Evolutionary conservation across 75 land plant genomes (phyloP), one percentile per base, ranked within the genome.

Genomic region (Larix kaempferi): DNA sequence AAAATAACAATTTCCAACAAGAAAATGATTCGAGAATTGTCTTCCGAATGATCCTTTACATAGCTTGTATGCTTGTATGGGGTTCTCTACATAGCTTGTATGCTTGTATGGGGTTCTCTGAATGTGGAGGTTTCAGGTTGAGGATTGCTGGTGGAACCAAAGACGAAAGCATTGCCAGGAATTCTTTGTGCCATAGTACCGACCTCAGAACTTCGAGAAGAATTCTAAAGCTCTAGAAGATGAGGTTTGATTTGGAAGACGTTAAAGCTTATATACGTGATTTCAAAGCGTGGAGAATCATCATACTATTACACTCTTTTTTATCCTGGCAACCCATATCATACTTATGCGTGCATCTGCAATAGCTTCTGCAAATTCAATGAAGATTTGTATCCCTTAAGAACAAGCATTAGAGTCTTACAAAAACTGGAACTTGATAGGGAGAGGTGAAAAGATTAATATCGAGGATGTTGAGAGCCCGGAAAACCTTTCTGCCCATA

Each of bases 401-500:
- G 37, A 22, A 6, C 52, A 17, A 7, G 55, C 21, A n/a, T 75
- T 15, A n/a, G 54, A 23, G 56, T 58, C 26, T 7, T 23, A 15
- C 26, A 55, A 67, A 59, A 19, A 56, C 54, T 23, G 10, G 37
- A 29, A 60, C 4, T 59, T 27, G 65, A 58, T 29, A 7, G 57
- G 3, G 35, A 80, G 10, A 39, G 26, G 69, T 59, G 44, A 15
- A 76, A 77, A 21, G 15, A 33, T 62, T 16, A 91, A 69, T 69
- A 69, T 94, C 93, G 88, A 14, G 94, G 95, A 82, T 79, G 78
- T 78, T 81, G 83, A 4, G 94, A 86, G 73, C 94, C 94, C 8
- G 89, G 88, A 21, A 93, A 91, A 79, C 91, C 95, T 57, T 93
- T 93, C 77, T 93, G 95, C 2, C 95, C 95, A 78, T 93, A 93